A percentile compares a stretch with the other conserved stretches of the same genome.
Evolutionary conservation across 2,329 filamentous ascomycete species (phyloP).

Genomic region (Colletotrichum chrysophilum): DNA sequence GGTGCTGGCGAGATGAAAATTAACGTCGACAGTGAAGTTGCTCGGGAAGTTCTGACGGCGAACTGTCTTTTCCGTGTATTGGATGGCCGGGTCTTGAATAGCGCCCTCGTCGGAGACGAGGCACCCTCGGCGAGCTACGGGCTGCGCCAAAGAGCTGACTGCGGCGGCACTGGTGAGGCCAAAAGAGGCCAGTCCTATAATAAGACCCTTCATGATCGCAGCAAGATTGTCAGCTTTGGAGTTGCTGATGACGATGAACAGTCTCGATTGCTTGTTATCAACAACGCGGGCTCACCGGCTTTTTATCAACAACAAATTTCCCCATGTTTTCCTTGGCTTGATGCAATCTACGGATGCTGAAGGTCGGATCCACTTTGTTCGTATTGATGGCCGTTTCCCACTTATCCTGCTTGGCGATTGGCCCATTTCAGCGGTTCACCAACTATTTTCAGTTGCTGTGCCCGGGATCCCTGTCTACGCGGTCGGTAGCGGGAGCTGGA

Average conservation of each 20-base stretch:
- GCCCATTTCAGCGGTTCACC: not conserved
- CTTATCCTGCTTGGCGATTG: not conserved
- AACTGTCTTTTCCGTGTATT: not conserved
- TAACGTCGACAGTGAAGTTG: constrained; percentile 28
- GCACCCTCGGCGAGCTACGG: not conserved
- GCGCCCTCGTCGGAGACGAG: constrained; percentile 13
- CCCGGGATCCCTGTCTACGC: not conserved
- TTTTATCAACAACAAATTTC: not conserved
- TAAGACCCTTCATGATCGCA: not conserved
- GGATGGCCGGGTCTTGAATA: not conserved
- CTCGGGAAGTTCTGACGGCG: constrained; percentile 18
- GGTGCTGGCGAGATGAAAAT: constrained; percentile 31
- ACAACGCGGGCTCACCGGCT: not conserved
- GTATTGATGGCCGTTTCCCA: constrained; percentile 1
- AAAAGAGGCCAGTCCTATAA: constrained; percentile 1
- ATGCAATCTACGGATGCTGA: not conserved
- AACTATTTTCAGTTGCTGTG: not conserved
- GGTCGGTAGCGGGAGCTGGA: not conserved
- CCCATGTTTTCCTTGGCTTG: not conserved
- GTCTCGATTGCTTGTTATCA: not conserved
- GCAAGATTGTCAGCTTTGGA: not conserved
- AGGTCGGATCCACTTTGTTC: constrained; percentile 5
- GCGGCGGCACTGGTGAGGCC: not conserved
- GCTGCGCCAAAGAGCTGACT: not conserved
- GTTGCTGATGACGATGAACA: not conserved